phyloP scores from a whole-genome alignment of 108 stramenopile species.

The Tribonema minus region DNA sequence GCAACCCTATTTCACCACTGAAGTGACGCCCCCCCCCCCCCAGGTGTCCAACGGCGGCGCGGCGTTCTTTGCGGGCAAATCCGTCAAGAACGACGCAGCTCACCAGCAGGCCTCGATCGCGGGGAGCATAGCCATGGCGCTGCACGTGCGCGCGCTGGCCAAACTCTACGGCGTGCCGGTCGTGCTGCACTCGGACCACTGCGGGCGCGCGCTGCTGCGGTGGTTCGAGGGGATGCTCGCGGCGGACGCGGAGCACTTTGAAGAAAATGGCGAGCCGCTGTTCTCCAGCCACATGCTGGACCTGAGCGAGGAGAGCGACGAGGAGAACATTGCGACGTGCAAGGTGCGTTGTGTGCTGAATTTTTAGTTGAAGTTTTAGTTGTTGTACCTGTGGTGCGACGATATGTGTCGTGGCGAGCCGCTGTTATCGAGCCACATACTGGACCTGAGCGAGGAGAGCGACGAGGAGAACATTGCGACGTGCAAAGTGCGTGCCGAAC shows the following conservation, averaged over 20 bases:
- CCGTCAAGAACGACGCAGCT: slow-evolving; percentile 66
- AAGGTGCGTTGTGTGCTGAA: slow-evolving; percentile 58
- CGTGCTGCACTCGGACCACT: slow-evolving; percentile 91
- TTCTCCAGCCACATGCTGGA: slow-evolving; percentile 96
- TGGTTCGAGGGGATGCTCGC: slow-evolving; percentile 90
- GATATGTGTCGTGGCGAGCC: slow-evolving; percentile 72
- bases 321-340: slow-evolving; percentile 95
- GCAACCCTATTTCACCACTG: too few species aligned
- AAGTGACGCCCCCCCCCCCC: too few species aligned
- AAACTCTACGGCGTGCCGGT: slow-evolving; percentile 86
- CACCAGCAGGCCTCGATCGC: slow-evolving; percentile 76
- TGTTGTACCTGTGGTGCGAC: slow-evolving; percentile 86
- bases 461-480: slow-evolving; percentile 93
- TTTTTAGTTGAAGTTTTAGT: slow-evolving; percentile 73
- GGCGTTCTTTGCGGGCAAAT: slow-evolving; percentile 87
- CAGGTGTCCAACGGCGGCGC: slow-evolving; percentile 95
- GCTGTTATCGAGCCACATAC: slow-evolving; percentile 90
- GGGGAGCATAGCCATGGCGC: slow-evolving; percentile 79
- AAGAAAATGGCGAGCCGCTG: slow-evolving; percentile 74
- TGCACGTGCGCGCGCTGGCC: slow-evolving; percentile 89
- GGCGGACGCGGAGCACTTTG: slow-evolving; percentile 82
- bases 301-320: slow-evolving; percentile 87
- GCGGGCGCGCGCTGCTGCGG: slow-evolving; percentile 84
- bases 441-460: slow-evolving; percentile 90
- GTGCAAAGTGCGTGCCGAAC: slow-evolving; percentile 79